Evolutionary conservation across 2,329 filamentous ascomycete species (phyloP), one percentile per base, ranked within the genome.

Genomic region (Bipolaris bicolor): DNA sequence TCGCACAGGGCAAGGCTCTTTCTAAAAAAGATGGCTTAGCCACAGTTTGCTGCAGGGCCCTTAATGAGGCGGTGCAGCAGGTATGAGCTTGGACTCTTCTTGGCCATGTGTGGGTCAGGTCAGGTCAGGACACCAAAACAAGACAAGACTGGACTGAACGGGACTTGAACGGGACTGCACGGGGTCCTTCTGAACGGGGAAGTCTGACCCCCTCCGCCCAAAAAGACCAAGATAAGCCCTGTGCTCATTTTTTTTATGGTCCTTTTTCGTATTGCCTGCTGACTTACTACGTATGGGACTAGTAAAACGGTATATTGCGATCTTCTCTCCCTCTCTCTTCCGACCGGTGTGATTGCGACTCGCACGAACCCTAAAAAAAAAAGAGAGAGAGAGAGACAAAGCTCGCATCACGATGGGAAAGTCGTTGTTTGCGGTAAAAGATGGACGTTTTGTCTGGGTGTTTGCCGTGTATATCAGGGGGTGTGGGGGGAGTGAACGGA

Each of bases 21-120:
- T 37, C 33, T 47, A 26, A 26, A 43, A 39, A 37, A 37, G 34
- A 16, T 2, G 15, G 52, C 16, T 31, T 16, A 50, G 45, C 57
- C 54, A 57, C 54, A 57, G 20, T 24, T 43, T 43, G 40, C 40
- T 57, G 51, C 62, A 66, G 64, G 60, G 62, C 61, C 46, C 33
- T 60, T 60, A 55, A 63, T 60, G 57, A 63, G 46, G 46, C 46
- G 46, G 46, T 49, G 46, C 46, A 49, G 46, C 33, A 15, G 22
- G 16, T n/a, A 26, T n/a, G 37, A 49, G 46, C 22, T 24, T 16
- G 13, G 22, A 39, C 46, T 49, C 46, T 49, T 49, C 46, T 49
- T 49, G 46, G 46, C 46, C 34, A 18, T 22, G 15, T 26, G 46
- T 29, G 34, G 46, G 46, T 29, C 44, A 16, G 13, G 10, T 31